Conservation (phyloP, 2,329 filamentous ascomycete species). For the Botrytis medusae region DNA sequence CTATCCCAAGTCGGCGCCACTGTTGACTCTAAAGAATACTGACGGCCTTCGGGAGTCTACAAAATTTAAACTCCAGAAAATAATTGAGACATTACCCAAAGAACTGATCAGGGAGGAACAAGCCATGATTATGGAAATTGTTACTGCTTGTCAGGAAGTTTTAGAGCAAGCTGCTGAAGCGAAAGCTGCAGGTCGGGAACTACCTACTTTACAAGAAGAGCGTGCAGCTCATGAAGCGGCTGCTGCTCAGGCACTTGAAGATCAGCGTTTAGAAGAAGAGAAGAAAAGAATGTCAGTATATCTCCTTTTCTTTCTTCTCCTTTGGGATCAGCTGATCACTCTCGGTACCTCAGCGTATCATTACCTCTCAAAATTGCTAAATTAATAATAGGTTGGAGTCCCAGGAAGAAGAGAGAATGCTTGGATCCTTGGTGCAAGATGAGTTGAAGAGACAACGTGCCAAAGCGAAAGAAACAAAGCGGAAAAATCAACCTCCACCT, state of each 20-base stretch:
- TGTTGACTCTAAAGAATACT: conserved; percentile 66
- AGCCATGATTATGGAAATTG: conserved; percentile 52
- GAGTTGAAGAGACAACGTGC: conserved; percentile 68
- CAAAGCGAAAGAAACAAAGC: conserved; percentile 62
- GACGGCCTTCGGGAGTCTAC: conserved; percentile 68
- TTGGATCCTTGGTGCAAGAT: conserved; percentile 70
- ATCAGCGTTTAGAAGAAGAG: conserved; percentile 49
- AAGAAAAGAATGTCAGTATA: conserved; percentile 42
- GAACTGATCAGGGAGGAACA: conserved; percentile 52
- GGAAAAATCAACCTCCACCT: conserved; percentile 52
- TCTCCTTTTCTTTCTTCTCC: neutral
- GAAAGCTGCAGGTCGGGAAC: conserved; percentile 69
- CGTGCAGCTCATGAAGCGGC: conserved; percentile 78
- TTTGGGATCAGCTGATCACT: neutral
- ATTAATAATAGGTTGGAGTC: conserved; percentile 9
- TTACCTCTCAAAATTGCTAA: conserved; percentile 1
- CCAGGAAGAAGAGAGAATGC: conserved; percentile 50
- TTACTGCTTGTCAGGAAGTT: conserved; percentile 58
- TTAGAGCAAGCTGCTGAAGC: conserved; percentile 83
- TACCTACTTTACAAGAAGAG: conserved; percentile 88
- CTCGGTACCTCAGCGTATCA: neutral
- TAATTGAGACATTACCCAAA: conserved; percentile 58
- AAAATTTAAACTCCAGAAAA: conserved; percentile 66
- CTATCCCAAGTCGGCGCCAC: conserved; percentile 81
- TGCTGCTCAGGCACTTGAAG: conserved; percentile 57